Percentiles rank a stretch among this genome's conserved stretches.
These are phyloP conservation scores for Austropuccinia psidii DNA, from an alignment of 1,284 basidiomycete species.

Conservation along the genomic window DNA sequence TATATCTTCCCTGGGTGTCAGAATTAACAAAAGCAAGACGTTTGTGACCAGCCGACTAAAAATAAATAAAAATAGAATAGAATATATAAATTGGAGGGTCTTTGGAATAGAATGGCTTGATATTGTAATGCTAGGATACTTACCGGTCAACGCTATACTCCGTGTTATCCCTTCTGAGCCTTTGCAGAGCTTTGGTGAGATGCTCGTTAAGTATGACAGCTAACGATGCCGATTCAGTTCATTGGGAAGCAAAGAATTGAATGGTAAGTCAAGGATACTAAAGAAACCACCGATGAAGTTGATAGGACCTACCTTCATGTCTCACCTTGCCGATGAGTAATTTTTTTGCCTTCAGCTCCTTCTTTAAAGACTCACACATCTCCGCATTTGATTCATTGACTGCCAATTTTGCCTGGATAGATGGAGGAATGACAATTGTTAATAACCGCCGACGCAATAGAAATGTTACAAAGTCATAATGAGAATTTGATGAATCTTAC, in stretches of 20 bases:
- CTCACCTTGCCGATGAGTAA: conserved; percentile 81
- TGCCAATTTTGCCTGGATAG: conserved; percentile 54
- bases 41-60: conserved; percentile 80
- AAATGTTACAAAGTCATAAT: too few relatives aligned
- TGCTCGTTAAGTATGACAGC: conserved; percentile 96
- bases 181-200: conserved; percentile 89
- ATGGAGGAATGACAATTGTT: background rate
- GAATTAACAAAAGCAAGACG: conserved; percentile 82
- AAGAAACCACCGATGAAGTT: background rate
- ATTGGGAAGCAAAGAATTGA: too few relatives aligned
- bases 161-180: conserved; percentile 72
- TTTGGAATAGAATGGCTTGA: too few relatives aligned
- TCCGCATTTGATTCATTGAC: conserved; percentile 62
- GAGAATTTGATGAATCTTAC: too few relatives aligned
- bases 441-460: too few relatives aligned
- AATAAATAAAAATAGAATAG: background rate
- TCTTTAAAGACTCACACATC: conserved; percentile 64
- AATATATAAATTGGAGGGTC: too few relatives aligned
- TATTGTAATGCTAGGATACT: too few relatives aligned
- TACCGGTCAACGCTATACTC: conserved; percentile 77
- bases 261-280: conserved; percentile 6
- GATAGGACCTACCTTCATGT: conserved; percentile 72
- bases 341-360: conserved; percentile 89
- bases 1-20: conserved; percentile 77
- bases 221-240: too few relatives aligned